Base-by-base conservation (phyloP, 139 green algal genomes). In the Chlorella sorokiniana region DNA sequence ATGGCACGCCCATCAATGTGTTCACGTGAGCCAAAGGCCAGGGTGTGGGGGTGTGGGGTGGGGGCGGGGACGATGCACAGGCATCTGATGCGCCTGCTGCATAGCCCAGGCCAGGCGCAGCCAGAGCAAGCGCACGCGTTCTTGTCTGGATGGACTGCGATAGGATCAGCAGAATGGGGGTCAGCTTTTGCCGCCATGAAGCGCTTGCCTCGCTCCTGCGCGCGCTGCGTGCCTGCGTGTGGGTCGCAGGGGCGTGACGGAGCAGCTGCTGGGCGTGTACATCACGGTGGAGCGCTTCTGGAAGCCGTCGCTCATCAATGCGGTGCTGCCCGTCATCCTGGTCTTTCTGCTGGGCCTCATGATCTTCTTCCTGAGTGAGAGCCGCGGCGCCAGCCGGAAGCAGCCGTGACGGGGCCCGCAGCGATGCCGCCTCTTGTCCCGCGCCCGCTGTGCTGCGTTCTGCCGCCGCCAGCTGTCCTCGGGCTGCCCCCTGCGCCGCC, bases 201-300 rank as follows among this genome's bases (percentile, higher is more conserved):
- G 27, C 8, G 35, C 22, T 2, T 10, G 8, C 64, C 22, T 45
- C 14, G n/a, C n/a, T n/a, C n/a, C n/a, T n/a, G n/a, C n/a, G n/a
- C n/a, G n/a, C n/a, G n/a, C n/a, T n/a, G n/a, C n/a, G n/a, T n/a
- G n/a, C n/a, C n/a, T n/a, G n/a, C n/a, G n/a, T n/a, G n/a, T n/a
- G n/a, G n/a, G n/a, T n/a, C n/a, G n/a, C 70, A 77, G 70, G 16
- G 70, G 70, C 45, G 16, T 77, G n/a, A 25, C 29, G 0, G 70
- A 77, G n/a, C 70, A 77, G 45, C 51, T 64, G 11, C 2, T 77
- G 31, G 70, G n/a, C 4, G 70, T 77, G 44, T 18, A 45, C 0
- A 31, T 77, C 18, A 62, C 44, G 4, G 48, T 77, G 10, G 45
- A 77, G 45, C 70, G 70, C 31, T 77, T 77, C 44, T 77, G 70